phyloP scores from a whole-genome alignment of 768 basidiomycete species.

The Stropharia rugosoannulata region DNA sequence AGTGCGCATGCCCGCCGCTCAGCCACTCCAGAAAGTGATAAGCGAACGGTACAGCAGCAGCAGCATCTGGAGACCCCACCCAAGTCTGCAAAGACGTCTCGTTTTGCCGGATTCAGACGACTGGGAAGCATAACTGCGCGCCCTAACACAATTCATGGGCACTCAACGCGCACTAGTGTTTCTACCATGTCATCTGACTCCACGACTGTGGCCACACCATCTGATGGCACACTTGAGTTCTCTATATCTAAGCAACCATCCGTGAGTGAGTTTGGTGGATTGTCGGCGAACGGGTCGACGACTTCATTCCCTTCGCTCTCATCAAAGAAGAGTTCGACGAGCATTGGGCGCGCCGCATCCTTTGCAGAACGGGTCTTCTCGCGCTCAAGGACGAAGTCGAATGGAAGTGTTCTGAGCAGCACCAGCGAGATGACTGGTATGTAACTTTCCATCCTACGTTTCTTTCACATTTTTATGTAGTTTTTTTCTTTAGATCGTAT shows the following conservation, averaged over 20 bases:
- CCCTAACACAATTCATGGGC: constrained; percentile 27
- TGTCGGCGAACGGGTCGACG: constrained; percentile 21
- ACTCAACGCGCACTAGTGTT: constrained; percentile 51
- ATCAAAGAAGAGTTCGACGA: constrained; percentile 47
- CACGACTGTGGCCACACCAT: constrained; percentile 56
- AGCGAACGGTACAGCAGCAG: constrained; percentile 8
- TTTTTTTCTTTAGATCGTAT: constrained; percentile 3
- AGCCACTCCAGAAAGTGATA: constrained; percentile 15
- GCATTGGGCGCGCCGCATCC: constrained; percentile 49
- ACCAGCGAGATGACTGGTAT: constrained; percentile 36
- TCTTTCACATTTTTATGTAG: not conserved
- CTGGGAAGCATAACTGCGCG: constrained; percentile 40
- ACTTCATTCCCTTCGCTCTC: constrained; percentile 49
- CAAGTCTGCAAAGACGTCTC: constrained; percentile 46
- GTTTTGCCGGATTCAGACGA: constrained; percentile 49
- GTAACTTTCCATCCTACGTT: not conserved
- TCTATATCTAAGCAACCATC: constrained; percentile 21
- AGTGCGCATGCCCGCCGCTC: constrained; percentile 6
- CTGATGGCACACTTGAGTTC: constrained; percentile 41
- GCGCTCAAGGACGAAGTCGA: constrained; percentile 53
- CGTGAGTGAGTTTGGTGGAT: constrained; percentile 30
- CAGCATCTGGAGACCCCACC: constrained; percentile 44
- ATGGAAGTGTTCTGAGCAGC: constrained; percentile 40
- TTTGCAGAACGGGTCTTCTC: constrained; percentile 63
- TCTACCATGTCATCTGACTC: constrained; percentile 69